Conservation (phyloP, 2,329 filamentous ascomycete species). For the Diaporthe eres region DNA sequence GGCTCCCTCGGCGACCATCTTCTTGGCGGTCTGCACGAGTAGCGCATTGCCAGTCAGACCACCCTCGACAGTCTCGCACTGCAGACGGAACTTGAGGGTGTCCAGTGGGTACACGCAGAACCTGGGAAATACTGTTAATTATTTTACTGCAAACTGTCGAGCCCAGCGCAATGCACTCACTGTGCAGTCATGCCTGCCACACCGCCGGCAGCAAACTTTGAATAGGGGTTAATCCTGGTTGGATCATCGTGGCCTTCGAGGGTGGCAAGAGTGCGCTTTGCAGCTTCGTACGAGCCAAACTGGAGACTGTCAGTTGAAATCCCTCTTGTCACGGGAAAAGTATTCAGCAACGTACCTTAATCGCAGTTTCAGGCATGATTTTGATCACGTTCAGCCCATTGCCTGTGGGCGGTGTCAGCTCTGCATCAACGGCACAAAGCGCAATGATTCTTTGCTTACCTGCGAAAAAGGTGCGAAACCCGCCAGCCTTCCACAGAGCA, state of each 20-base stretch:
- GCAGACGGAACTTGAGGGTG: constrained; percentile 85
- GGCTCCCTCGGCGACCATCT: constrained; percentile 86
- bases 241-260: constrained; percentile 91
- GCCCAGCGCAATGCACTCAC: constrained; percentile 60
- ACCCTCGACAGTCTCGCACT: constrained; percentile 92
- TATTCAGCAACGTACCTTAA: constrained; percentile 69
- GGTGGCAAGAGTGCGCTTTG: constrained; percentile 87
- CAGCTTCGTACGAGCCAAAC: constrained; percentile 96
- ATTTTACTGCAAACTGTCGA: not conserved
- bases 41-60: constrained; percentile 87
- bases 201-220: constrained; percentile 92
- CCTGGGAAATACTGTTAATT: constrained; percentile 55
- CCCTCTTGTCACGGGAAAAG: not conserved
- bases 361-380: constrained; percentile 98
- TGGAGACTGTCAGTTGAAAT: constrained; percentile 43
- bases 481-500: constrained; percentile 88
- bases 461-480: constrained; percentile 90
- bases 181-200: constrained; percentile 95
- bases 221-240: constrained; percentile 82
- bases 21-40: constrained; percentile 84
- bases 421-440: not conserved
- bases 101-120: constrained; percentile 96
- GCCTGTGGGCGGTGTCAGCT: constrained; percentile 65
- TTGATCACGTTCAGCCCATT: constrained; percentile 98
- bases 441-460: constrained; percentile 68